Conservation (phyloP, 2,329 filamentous ascomycete species). For the Fusarium lyarnte region DNA sequence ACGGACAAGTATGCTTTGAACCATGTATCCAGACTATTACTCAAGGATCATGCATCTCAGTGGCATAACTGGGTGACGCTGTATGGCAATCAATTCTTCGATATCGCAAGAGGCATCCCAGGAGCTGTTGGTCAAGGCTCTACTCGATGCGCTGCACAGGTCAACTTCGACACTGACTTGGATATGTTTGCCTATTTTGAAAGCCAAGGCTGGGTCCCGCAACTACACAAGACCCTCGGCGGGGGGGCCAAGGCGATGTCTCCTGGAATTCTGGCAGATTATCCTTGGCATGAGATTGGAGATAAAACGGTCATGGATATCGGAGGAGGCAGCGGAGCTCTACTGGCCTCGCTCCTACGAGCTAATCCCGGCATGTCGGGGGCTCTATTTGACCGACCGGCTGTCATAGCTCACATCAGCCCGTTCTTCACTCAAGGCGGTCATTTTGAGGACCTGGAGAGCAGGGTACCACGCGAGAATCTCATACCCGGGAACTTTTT, state of each 20-base stretch:
- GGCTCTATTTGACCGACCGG: neutral
- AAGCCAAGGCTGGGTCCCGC: neutral
- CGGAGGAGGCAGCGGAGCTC: neutral
- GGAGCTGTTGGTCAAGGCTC: neutral
- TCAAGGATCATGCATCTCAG: neutral
- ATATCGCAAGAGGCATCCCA: neutral
- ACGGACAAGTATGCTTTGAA: neutral
- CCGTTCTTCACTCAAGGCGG: neutral
- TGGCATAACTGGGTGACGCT: neutral
- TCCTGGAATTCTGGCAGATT: neutral
- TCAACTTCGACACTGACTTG: neutral
- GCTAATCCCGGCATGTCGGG: neutral
- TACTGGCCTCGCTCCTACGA: neutral
- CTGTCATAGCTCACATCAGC: neutral
- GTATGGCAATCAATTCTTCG: neutral
- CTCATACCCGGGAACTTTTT: neutral
- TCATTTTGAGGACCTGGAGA: neutral
- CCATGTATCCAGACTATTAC: neutral
- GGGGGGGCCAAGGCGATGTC: neutral
- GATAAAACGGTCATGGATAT: neutral
- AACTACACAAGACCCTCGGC: neutral
- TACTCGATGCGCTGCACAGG: neutral
- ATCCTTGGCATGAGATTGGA: neutral
- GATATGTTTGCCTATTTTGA: neutral
- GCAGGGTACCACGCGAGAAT: neutral